phyloP scores from a whole-genome alignment of 148 eudicot species.

The Amaranthus cruentus region DNA sequence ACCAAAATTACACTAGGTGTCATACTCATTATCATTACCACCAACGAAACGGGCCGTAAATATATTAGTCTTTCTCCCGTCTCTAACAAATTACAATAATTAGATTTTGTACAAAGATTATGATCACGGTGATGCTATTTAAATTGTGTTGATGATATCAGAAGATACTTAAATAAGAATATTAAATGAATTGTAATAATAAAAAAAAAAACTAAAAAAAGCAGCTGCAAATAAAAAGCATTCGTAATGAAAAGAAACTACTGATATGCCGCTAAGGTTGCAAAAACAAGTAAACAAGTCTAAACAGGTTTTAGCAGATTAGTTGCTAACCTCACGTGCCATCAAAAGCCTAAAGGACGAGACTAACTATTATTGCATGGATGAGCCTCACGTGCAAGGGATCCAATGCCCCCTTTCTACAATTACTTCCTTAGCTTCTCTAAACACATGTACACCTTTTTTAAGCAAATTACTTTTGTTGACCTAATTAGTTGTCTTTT shows the following conservation, averaged over 20 bases:
- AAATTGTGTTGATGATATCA: no score
- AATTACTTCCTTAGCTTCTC: conserved; percentile 20
- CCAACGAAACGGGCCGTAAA: no score
- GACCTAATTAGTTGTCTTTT: no score
- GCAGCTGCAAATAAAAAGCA: conserved; percentile 13
- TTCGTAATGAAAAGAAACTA: not conserved
- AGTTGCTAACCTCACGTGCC: conserved; percentile 48
- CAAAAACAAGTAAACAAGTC: conserved; percentile 19
- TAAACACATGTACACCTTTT: not conserved
- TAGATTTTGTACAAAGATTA: no score
- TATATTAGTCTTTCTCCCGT: no score
- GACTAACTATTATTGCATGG: conserved; percentile 22
- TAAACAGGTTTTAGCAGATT: conserved; percentile 15
- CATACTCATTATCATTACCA: no score
- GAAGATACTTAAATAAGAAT: no score
- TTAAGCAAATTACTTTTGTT: not conserved
- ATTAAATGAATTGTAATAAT: no score
- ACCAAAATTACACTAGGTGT: no score
- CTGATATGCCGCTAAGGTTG: not conserved
- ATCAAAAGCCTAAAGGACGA: conserved; percentile 31
- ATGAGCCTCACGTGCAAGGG: conserved; percentile 70
- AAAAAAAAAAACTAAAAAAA: not conserved
- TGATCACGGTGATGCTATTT: no score
- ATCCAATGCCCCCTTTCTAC: conserved; percentile 37
- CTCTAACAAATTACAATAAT: no score